These are phyloP conservation scores for Emergomyces orientalis DNA, from an alignment of 2,329 filamentous ascomycete species.

Conservation along the genomic window DNA sequence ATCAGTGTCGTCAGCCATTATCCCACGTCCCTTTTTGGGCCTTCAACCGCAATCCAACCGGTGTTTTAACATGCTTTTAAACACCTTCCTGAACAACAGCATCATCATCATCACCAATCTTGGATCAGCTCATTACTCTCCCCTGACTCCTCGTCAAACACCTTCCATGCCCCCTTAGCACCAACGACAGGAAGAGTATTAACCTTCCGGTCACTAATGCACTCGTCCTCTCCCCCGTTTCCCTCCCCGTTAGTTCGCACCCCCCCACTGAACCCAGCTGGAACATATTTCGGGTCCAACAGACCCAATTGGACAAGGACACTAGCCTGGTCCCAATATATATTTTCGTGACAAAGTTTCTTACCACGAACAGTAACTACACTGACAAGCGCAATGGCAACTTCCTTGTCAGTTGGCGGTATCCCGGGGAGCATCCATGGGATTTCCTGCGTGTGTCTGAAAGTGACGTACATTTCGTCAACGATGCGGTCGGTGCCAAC, in stretches of 20 bases:
- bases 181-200: slow-evolving; percentile 30
- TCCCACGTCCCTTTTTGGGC: background rate
- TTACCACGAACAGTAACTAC: slow-evolving; percentile 47
- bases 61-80: background rate
- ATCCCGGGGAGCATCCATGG: slow-evolving; percentile 53
- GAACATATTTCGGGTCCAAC: slow-evolving; percentile 46
- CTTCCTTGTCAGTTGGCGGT: slow-evolving; percentile 46
- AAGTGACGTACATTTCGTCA: slow-evolving; percentile 50
- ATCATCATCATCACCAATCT: background rate
- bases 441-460: slow-evolving; percentile 48
- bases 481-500: slow-evolving; percentile 51
- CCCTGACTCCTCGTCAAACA: slow-evolving; percentile 22
- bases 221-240: slow-evolving; percentile 9
- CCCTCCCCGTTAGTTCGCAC: slow-evolving; percentile 6
- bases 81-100: background rate
- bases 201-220: slow-evolving; percentile 11
- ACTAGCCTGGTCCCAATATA: slow-evolving; percentile 56
- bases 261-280: slow-evolving; percentile 29
- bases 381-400: slow-evolving; percentile 49
- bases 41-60: background rate
- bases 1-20: background rate
- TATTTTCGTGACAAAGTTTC: slow-evolving; percentile 45
- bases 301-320: slow-evolving; percentile 52
- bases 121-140: slow-evolving; percentile 11
- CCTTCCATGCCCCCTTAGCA: slow-evolving; percentile 26